Evolutionary conservation across 1,139 yeast species (phyloP).

Genomic region (Candida sp.): DNA sequence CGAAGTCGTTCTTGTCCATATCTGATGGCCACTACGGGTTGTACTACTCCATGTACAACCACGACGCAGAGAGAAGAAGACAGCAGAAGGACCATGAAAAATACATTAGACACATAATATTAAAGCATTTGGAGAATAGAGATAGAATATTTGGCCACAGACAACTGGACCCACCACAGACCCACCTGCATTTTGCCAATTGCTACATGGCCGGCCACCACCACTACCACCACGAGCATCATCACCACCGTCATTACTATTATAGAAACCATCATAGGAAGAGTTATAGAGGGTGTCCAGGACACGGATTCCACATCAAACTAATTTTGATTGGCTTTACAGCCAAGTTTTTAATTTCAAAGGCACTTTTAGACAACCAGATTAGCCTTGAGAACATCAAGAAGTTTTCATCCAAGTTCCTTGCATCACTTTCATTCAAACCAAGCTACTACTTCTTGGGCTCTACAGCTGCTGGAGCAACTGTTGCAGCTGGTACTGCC

Average conservation of each 20-base stretch:
- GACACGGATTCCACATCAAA: constrained; percentile 9
- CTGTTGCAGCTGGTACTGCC: background rate
- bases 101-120: constrained; percentile 13
- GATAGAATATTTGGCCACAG: constrained; percentile 9
- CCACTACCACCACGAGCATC: background rate
- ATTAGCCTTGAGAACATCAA: constrained; percentile 12
- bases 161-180: background rate
- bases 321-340: constrained; percentile 13
- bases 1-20: constrained; percentile 30
- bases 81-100: constrained; percentile 14
- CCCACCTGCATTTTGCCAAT: constrained; percentile 3
- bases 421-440: constrained; percentile 11
- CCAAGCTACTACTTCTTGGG: constrained; percentile 3
- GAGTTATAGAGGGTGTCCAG: background rate
- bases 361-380: constrained; percentile 13
- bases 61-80: constrained; percentile 25
- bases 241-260: background rate
- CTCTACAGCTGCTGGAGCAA: background rate
- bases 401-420: constrained; percentile 9
- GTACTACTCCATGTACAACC: constrained; percentile 46
- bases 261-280: constrained; percentile 4
- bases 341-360: constrained; percentile 16
- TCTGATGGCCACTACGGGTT: constrained; percentile 50
- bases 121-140: constrained; percentile 12
- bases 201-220: background rate